Evolutionary conservation across 2,329 filamentous ascomycete genomes (phyloP), one percentile per base, ranked within the genome.

Genomic region (Verticillium albo-atrum): DNA sequence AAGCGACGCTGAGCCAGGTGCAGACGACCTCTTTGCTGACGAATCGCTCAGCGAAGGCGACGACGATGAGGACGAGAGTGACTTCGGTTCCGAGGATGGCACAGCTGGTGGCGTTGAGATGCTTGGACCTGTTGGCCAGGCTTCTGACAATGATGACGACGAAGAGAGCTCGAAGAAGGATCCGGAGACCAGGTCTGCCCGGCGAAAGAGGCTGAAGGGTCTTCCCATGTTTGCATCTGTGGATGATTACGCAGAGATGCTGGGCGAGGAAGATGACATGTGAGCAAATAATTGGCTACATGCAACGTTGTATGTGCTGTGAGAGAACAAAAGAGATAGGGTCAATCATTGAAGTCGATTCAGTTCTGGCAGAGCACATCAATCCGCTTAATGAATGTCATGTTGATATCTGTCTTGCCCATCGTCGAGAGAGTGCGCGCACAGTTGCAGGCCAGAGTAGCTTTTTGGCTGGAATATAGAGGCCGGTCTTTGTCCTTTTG

Each of bases 221-320:
- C 79, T 99, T 66, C 95, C 95, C 6, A 96, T 87, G 35, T 99
- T 99, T 78, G 95, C 96, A 23, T 96, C 91, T 32, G 89, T 84
- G 32, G 95, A 98, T 58, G 95, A 98, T 72, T 99, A 98, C 74
- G 94, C 92, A 17, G 90, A 89, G 68, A 82, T 97, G 77, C 75
- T 97, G 72, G 90, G 82, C 4, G 83, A 86, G 64, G 91, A 95
- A 56, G 86, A 87, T 63, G 87, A 87, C 20, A 47, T 56, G 23
- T 56, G 28, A 37, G 26, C 17, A 28, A 14, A 3, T 20, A 20
- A 6, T 30, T 53, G 25, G 6, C 15, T 17, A 15, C 28, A 53
- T 5, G 5, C 6, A 12, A 37, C 3, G 34, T 23, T 50, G 42
- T 10, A 10, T 3, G 42, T 23, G 42, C n/a, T 4, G n/a, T 9